Conservation (phyloP, 2,329 filamentous ascomycete species). For the Apiospora phragmitis region DNA sequence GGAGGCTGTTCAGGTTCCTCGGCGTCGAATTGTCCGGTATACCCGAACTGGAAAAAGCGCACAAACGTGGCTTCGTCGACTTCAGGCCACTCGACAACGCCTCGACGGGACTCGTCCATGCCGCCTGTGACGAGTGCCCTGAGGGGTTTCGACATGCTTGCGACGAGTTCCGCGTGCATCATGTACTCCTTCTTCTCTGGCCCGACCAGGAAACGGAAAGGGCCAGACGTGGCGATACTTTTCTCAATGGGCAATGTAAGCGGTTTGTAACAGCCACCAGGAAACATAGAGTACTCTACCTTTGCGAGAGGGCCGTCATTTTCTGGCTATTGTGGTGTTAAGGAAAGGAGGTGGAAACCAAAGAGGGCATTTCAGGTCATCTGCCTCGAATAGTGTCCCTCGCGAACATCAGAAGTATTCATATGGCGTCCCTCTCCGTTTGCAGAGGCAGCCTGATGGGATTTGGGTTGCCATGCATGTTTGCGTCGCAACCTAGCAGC, state of each 20-base stretch:
- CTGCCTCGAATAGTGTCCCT: not conserved
- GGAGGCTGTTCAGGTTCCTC: slow-evolving; percentile 16
- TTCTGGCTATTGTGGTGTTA: not conserved
- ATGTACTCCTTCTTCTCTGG: slow-evolving; percentile 44
- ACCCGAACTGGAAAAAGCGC: slow-evolving; percentile 49
- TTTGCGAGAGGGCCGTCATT: not conserved
- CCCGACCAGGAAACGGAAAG: slow-evolving; percentile 47
- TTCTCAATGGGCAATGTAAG: not conserved
- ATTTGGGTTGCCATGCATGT: not conserved
- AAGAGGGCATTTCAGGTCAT: not conserved
- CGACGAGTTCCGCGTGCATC: slow-evolving; percentile 44
- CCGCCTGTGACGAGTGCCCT: slow-evolving; percentile 44
- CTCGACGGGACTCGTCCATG: slow-evolving; percentile 43
- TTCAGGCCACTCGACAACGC: slow-evolving; percentile 42
- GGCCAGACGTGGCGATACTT: slow-evolving; percentile 40
- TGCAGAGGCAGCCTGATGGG: not conserved
- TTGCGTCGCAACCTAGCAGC: not conserved
- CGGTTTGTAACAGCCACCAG: not conserved
- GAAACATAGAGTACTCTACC: not conserved
- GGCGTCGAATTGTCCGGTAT: slow-evolving; percentile 46
- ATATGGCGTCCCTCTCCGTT: not conserved
- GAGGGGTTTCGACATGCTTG: slow-evolving; percentile 43
- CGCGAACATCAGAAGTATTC: not conserved
- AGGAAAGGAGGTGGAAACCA: not conserved
- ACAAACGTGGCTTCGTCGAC: slow-evolving; percentile 49